Base-by-base conservation (phyloP, 2,329 filamentous ascomycete genomes). In the Fusarium chaquense region DNA sequence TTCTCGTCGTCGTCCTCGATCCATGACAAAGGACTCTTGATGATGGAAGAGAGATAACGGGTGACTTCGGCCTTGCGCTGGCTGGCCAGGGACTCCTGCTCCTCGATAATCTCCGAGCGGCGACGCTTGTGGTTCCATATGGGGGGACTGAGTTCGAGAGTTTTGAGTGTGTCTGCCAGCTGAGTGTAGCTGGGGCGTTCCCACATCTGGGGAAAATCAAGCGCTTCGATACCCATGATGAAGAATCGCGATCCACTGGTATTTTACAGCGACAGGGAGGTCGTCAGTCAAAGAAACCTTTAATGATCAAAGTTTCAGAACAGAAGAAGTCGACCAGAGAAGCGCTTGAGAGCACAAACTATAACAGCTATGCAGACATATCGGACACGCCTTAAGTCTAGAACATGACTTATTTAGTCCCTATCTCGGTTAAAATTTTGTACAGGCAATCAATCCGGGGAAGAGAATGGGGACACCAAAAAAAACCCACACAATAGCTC, bases 201-300 rank as follows among this genome's bases (percentile, higher is more conserved):
- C 85, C 94, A 93, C 67, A 95, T 85, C 75, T 94, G 92, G n/a
- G 94, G 93, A 28, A 97, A 87, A 76, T 95, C 92, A 79, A 59
- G 80, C 74, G 55, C 80, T 51, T 68, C 76, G 33, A 79, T 69
- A 26, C 73, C 75, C 78, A 79, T 80, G 24, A 40, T 66, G 40
- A 15, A 41, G 16, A n/a, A 40, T 40, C 36, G n/a, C 36, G 36
- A 20, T 22, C n/a, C 36, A 40, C 36, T 40, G 36, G 7, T 40
- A 40, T 20, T 40, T 40, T 6, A 20, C 36, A 3, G 18, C 26
- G 28, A 35, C 41, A 55, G 22, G 38, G 30, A 32, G 32, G 22
- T 38, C 50, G 20, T 35, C 33, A 40, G 13, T 40, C 12, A 22
- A 56, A 35, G 67, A 50, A 55, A 32, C 6, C 38, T 40, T 40